Evolutionary conservation across 495 filamentous ascomycete genomes (phyloP).

Genomic region (Hypoxylon lienhwacheense): DNA sequence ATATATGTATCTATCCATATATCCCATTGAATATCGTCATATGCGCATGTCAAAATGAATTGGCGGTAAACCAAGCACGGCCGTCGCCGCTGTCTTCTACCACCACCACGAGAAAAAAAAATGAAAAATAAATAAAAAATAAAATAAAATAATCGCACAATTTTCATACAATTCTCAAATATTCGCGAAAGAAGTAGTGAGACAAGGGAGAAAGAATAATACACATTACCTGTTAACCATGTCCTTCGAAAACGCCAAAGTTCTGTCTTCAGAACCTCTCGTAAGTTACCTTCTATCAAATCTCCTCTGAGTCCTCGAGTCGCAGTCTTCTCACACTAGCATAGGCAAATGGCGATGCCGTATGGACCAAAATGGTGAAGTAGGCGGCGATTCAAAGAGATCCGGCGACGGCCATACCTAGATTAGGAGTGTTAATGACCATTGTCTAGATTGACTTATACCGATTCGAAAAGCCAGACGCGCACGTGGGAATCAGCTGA

Average conservation of each 20-base stretch:
- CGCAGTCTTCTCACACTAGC: not conserved
- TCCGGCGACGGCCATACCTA: not conserved
- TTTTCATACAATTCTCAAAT: too few species aligned
- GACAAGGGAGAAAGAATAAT: too few species aligned
- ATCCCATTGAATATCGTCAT: too few species aligned
- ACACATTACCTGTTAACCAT: slow-evolving; percentile 17
- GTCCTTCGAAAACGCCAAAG: slow-evolving; percentile 47
- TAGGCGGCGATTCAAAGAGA: slow-evolving; percentile 38
- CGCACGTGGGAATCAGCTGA: slow-evolving; percentile 85
- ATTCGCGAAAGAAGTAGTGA: too few species aligned
- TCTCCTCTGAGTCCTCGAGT: slow-evolving; percentile 12
- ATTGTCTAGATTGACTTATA: slow-evolving; percentile 64
- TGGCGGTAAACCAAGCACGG: too few species aligned
- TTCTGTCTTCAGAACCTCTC: slow-evolving; percentile 49
- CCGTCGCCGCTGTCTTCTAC: too few species aligned
- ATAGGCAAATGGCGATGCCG: slow-evolving; percentile 60
- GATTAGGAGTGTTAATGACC: slow-evolving; percentile 5
- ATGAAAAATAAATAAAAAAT: too few species aligned
- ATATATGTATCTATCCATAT: too few species aligned
- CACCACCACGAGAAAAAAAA: too few species aligned
- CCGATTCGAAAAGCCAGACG: slow-evolving; percentile 66
- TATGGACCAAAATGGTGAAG: slow-evolving; percentile 66
- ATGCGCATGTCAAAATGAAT: too few species aligned
- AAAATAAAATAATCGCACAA: too few species aligned
- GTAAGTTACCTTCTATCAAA: slow-evolving; percentile 30